Conservation (phyloP, 1,139 yeast genomes). For the Sugiyamaella japonica region DNA sequence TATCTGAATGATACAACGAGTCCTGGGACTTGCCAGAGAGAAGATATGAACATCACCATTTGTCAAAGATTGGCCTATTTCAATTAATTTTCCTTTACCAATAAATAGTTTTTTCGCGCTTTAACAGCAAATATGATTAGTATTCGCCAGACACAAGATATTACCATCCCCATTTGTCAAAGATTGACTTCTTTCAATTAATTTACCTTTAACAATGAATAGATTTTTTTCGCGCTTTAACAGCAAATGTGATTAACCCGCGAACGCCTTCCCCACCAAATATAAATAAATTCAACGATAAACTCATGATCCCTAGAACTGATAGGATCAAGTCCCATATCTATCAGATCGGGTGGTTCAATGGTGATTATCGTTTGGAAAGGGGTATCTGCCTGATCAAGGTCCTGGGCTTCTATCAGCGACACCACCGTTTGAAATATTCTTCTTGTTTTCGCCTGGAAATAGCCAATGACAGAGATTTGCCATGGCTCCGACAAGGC, state of each 20-base stretch:
- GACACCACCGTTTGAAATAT: slow-evolving; percentile 29
- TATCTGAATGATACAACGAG: too few relatives aligned
- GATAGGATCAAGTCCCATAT: slow-evolving; percentile 77
- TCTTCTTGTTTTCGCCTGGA: slow-evolving; percentile 35
- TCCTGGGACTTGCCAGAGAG: too few relatives aligned
- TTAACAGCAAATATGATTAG: too few relatives aligned
- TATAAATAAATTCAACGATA: slow-evolving; percentile 51
- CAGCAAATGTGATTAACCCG: slow-evolving; percentile 36
- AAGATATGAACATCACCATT: slow-evolving; percentile 23
- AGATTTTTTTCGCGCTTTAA: slow-evolving; percentile 19
- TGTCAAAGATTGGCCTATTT: slow-evolving; percentile 17
- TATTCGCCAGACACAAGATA: too few relatives aligned
- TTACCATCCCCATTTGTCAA: too few relatives aligned
- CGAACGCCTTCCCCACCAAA: slow-evolving; percentile 56
- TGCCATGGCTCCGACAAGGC: slow-evolving; percentile 23
- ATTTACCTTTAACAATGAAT: too few relatives aligned
- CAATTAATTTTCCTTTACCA: neutral
- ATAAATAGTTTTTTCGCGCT: too few relatives aligned
- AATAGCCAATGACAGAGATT: slow-evolving; percentile 34
- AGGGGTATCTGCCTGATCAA: slow-evolving; percentile 20
- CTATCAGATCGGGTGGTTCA: slow-evolving; percentile 51
- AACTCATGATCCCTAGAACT: slow-evolving; percentile 58
- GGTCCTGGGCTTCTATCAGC: slow-evolving; percentile 26
- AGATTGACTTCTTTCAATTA: too few relatives aligned
- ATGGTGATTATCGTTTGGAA: slow-evolving; percentile 40